Conservation (phyloP, 75 land plant species). For the Picea glauca region DNA sequence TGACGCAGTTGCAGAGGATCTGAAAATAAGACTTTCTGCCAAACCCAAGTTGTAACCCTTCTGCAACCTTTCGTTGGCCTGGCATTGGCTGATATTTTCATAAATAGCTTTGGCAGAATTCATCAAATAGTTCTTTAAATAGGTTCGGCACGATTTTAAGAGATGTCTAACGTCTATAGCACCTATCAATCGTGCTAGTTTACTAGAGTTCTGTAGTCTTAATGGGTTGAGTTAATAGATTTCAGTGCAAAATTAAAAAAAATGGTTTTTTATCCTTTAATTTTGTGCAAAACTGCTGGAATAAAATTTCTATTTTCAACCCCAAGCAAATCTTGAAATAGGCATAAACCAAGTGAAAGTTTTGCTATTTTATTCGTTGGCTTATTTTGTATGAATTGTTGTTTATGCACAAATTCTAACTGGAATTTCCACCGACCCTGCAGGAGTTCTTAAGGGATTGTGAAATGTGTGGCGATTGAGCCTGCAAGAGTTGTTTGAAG, state of each 20-base stretch:
- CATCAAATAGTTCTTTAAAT: no score
- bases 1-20: constrained; percentile 64
- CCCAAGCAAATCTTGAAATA: neutral
- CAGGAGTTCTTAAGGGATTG: constrained; percentile 9
- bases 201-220: neutral
- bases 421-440: neutral
- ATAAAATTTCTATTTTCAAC: neutral
- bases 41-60: constrained; percentile 34
- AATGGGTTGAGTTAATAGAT: neutral
- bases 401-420: constrained; percentile 1
- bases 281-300: neutral
- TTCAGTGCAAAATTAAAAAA: neutral
- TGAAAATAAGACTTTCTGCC: constrained; percentile 30
- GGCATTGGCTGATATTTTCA: neutral
- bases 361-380: neutral
- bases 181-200: neutral
- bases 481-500: constrained; percentile 6
- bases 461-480: neutral
- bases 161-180: no score
- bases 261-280: neutral
- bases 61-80: neutral
- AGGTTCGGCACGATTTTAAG: no score
- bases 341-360: neutral
- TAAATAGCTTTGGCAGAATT: no score
- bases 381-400: neutral